Percentiles rank a stretch among this genome's conserved stretches.
These are phyloP conservation scores for Houttuynia cordata DNA, from an alignment of 164 flowering plant genomes.

Conservation along the genomic window DNA sequence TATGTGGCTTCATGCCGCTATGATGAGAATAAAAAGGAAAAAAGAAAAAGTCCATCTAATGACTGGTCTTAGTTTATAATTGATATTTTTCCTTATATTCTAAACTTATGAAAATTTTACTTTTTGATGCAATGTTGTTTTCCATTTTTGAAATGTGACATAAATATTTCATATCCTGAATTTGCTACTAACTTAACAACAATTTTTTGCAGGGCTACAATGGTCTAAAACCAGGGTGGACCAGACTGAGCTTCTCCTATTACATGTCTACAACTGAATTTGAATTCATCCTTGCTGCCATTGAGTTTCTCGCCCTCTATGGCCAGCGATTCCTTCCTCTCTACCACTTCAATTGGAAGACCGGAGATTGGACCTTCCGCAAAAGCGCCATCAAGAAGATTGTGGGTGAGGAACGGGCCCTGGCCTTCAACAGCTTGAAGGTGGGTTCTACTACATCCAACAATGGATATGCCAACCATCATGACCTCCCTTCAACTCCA, in stretches of 20 bases:
- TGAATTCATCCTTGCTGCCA: conserved; percentile 54
- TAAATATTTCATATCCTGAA: too few relatives aligned
- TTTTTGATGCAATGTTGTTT: too few relatives aligned
- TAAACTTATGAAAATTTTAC: too few relatives aligned
- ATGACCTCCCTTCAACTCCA: too few relatives aligned
- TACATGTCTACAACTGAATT: conserved; percentile 63
- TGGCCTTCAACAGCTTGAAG: conserved; percentile 1
- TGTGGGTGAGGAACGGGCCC: conserved; percentile 1
- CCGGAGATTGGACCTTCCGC: conserved; percentile 51
- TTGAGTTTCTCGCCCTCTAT: conserved; percentile 56
- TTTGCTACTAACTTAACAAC: background rate
- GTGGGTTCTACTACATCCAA: background rate
- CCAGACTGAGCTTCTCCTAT: conserved; percentile 77
- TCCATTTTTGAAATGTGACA: too few relatives aligned
- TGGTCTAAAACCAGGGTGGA: conserved; percentile 87
- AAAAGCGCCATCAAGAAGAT: conserved; percentile 14
- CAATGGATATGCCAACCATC: too few relatives aligned
- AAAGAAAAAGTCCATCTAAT: too few relatives aligned
- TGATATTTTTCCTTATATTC: too few relatives aligned
- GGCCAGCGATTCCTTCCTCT: conserved; percentile 72
- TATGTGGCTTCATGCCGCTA: too few relatives aligned
- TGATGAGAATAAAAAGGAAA: too few relatives aligned
- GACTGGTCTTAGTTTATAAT: too few relatives aligned
- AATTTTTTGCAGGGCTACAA: conserved; percentile 37
- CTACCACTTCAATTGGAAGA: conserved; percentile 50